A percentile compares a stretch with the other conserved stretches of the same genome.
Conservation (phyloP, 1,139 yeast species). For the Yamadazyma aaseri region DNA sequence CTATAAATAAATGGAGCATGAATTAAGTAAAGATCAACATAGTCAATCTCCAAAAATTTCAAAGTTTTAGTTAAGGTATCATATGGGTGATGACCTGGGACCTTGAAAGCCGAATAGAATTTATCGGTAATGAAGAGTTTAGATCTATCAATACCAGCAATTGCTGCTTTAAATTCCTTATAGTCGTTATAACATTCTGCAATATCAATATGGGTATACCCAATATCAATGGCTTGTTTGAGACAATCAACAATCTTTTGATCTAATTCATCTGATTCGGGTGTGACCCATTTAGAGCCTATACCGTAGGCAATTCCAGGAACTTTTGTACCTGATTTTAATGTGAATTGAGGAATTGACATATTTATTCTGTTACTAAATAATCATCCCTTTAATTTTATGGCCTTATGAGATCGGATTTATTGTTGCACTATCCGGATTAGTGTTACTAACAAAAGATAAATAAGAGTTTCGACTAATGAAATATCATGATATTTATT, state of each 20-base stretch:
- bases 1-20: slow-evolving; percentile 78
- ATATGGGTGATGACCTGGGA: slow-evolving; percentile 17
- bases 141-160: slow-evolving; percentile 18
- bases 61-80: slow-evolving; percentile 58
- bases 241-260: slow-evolving; percentile 21
- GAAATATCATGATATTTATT: slow-evolving; percentile 3
- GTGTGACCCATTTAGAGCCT: slow-evolving; percentile 36
- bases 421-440: too few species aligned
- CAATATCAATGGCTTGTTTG: slow-evolving; percentile 26
- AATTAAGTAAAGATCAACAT: slow-evolving; percentile 78
- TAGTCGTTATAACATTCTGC: slow-evolving; percentile 37
- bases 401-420: too few species aligned
- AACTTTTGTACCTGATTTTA: slow-evolving; percentile 23
- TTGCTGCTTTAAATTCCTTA: slow-evolving; percentile 30
- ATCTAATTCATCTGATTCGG: slow-evolving; percentile 19
- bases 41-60: slow-evolving; percentile 68
- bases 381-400: too few species aligned
- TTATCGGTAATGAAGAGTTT: slow-evolving; percentile 6
- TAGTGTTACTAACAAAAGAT: neutral
- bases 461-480: neutral
- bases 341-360: slow-evolving; percentile 15
- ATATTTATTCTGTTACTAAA: slow-evolving; percentile 14
- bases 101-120: slow-evolving; percentile 1
- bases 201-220: slow-evolving; percentile 37
- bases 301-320: slow-evolving; percentile 36